Conservation (phyloP, 257 asterid genomes). For the Mentha longifolia region DNA sequence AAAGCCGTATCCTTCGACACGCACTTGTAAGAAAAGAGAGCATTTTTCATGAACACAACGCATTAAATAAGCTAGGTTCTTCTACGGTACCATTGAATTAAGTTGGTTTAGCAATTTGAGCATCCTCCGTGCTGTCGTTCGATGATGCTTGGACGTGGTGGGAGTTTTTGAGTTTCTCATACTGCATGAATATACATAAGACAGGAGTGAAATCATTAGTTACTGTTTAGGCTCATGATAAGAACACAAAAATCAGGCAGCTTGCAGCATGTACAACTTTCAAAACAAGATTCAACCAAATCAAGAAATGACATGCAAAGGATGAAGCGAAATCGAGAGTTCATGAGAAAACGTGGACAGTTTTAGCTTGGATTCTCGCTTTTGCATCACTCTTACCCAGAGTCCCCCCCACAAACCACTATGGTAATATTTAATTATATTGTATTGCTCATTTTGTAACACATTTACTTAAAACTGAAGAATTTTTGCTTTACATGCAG, state of each 20-base stretch:
- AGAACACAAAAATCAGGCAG: not conserved
- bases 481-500: too few species aligned
- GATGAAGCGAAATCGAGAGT: not conserved
- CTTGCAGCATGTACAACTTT: not conserved
- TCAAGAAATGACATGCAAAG: not conserved
- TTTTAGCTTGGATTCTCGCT: slow-evolving; percentile 1
- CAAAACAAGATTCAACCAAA: not conserved
- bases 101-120: slow-evolving; percentile 24
- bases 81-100: slow-evolving; percentile 17
- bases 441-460: too few species aligned
- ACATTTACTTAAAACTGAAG: too few species aligned
- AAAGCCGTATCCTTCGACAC: not conserved
- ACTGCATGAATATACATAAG: slow-evolving; percentile 48
- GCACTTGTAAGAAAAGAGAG: not conserved
- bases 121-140: slow-evolving; percentile 41
- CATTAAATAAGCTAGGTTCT: not conserved
- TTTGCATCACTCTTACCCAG: slow-evolving; percentile 11
- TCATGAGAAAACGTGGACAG: not conserved
- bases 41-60: slow-evolving; percentile 6
- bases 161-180: slow-evolving; percentile 57
- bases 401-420: too few species aligned
- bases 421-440: too few species aligned
- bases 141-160: slow-evolving; percentile 46
- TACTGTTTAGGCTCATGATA: too few species aligned
- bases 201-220: not conserved